Conservation (phyloP, 331 rosid species). For the Malus hybrid region DNA sequence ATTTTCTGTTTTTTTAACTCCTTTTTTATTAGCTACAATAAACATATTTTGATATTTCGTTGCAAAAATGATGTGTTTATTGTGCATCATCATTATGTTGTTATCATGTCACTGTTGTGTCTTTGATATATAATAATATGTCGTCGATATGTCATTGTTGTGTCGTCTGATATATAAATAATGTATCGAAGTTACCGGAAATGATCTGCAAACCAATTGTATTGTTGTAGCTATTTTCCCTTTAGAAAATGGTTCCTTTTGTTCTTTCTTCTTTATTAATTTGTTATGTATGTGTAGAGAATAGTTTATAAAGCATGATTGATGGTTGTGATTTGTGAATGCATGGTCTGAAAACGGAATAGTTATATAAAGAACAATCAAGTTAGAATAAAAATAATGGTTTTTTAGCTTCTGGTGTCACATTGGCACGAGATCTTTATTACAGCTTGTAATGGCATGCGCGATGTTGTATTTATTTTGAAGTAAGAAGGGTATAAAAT, state of each 20-base stretch:
- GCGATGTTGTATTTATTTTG: background rate
- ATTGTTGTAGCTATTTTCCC: too few species aligned
- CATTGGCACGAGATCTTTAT: constrained; percentile 6
- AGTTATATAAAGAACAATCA: background rate
- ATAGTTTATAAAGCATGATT: background rate
- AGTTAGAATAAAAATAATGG: background rate
- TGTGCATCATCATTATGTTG: too few species aligned
- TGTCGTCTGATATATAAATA: too few species aligned
- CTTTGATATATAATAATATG: too few species aligned
- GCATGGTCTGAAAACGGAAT: background rate
- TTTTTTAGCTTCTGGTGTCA: background rate
- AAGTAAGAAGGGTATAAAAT: constrained; percentile 1
- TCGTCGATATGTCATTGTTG: too few species aligned
- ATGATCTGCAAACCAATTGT: too few species aligned
- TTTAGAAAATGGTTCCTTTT: background rate
- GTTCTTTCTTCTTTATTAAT: background rate
- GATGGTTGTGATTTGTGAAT: background rate
- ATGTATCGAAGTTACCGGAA: too few species aligned
- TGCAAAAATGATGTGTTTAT: too few species aligned
- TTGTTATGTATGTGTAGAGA: background rate
- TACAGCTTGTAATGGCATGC: background rate
- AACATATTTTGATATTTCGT: too few species aligned
- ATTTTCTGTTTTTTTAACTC: too few species aligned
- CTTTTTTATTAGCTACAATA: too few species aligned
- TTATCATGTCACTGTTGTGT: too few species aligned